Evolutionary conservation across 176 grass and related monocot species (phyloP).

Genomic region (Tillandsia leiboldiana): DNA sequence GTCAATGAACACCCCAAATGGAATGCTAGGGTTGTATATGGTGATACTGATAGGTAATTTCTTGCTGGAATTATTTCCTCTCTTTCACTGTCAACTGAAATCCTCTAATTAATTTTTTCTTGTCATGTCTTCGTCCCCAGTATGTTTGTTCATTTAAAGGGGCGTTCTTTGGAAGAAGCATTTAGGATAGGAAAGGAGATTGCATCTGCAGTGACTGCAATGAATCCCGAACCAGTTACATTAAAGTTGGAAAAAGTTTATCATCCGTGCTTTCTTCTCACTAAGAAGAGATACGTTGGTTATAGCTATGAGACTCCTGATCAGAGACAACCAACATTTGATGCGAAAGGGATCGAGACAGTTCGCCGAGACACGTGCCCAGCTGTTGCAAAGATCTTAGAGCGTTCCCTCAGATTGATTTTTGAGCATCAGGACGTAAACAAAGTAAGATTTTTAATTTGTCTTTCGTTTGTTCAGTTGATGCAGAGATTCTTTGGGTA

Average conservation of each 20-base stretch:
- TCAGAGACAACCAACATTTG: slow-evolving; percentile 64
- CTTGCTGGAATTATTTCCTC: background rate
- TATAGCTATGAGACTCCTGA: slow-evolving; percentile 86
- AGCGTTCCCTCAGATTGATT: slow-evolving; percentile 76
- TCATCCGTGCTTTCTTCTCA: slow-evolving; percentile 89
- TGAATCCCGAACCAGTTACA: slow-evolving; percentile 81
- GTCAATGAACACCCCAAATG: slow-evolving; percentile 70
- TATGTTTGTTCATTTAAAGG: slow-evolving; percentile 94
- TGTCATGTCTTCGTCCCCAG: slow-evolving; percentile 25
- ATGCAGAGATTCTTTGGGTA: background rate
- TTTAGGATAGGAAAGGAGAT: slow-evolving; percentile 94
- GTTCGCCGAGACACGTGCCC: slow-evolving; percentile 91
- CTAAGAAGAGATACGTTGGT: slow-evolving; percentile 95
- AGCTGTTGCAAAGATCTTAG: slow-evolving; percentile 82
- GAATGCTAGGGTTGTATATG: slow-evolving; percentile 95
- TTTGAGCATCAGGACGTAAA: slow-evolving; percentile 77
- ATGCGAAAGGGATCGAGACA: slow-evolving; percentile 91
- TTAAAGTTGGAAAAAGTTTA: slow-evolving; percentile 95
- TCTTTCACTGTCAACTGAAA: background rate
- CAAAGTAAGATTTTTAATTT: slow-evolving; percentile 38
- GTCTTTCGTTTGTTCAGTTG: background rate
- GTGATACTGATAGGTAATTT: slow-evolving; percentile 92
- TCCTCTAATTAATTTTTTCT: background rate
- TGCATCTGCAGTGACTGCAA: slow-evolving; percentile 57
- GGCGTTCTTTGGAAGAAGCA: slow-evolving; percentile 69